A percentile compares a stretch with the other conserved stretches of the same genome.
These are phyloP conservation scores for Calonectria ilicicola DNA, from an alignment of 2,329 filamentous ascomycete species.

Conservation along the genomic window DNA sequence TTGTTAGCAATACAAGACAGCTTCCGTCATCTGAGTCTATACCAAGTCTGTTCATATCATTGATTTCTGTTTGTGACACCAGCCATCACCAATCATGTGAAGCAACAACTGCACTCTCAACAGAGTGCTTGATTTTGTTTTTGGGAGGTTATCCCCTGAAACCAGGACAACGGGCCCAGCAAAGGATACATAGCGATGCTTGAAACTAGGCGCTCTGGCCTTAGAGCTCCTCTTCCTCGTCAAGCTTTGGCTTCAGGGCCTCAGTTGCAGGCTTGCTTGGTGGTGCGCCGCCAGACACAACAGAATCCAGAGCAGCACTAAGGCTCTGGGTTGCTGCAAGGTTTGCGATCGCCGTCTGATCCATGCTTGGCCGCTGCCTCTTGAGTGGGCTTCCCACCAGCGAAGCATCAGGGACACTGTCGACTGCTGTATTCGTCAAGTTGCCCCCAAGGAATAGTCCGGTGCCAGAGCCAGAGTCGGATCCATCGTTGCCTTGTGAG, in stretches of 20 bases:
- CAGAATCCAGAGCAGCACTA: conserved; percentile 50
- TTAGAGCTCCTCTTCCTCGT: conserved; percentile 56
- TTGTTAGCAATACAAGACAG: conserved; percentile 7
- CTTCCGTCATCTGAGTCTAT: conserved; percentile 32
- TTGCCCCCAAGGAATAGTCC: conserved; percentile 31
- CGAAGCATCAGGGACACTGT: conserved; percentile 49
- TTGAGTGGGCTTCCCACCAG: conserved; percentile 79
- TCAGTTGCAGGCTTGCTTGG: conserved; percentile 36
- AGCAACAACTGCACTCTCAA: neutral
- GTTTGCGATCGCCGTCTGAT: conserved; percentile 40
- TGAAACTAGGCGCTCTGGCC: neutral
- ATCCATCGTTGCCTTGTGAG: conserved; percentile 59
- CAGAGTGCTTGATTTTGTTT: neutral
- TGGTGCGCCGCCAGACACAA: conserved; percentile 39
- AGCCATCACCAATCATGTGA: conserved; percentile 9
- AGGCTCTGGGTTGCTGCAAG: conserved; percentile 47
- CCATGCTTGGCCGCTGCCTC: conserved; percentile 75
- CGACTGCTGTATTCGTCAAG: conserved; percentile 21
- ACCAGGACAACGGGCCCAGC: neutral
- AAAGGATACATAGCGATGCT: conserved; percentile 1
- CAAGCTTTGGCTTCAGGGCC: conserved; percentile 40
- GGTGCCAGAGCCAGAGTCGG: conserved; percentile 35
- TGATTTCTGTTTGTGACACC: conserved; percentile 26
- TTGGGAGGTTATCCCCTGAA: neutral
- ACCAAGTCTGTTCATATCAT: conserved; percentile 27